phyloP scores from a whole-genome alignment of 306 rosid species.

The Comarum palustre region DNA sequence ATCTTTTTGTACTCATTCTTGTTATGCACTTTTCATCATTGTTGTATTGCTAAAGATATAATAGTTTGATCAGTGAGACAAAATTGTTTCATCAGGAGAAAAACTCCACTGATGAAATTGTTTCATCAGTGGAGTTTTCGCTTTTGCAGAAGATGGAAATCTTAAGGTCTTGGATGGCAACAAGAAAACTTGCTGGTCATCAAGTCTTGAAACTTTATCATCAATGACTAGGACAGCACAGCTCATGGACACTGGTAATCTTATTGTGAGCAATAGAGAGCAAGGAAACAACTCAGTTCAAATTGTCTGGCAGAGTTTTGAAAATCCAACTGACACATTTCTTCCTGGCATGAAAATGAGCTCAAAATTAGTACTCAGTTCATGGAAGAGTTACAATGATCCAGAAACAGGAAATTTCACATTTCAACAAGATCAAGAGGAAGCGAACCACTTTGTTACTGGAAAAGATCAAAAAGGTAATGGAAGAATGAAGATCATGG shows the following conservation, averaged over 20 bases:
- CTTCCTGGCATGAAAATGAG: slow-evolving; percentile 79
- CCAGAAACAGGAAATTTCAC: slow-evolving; percentile 71
- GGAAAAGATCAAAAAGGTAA: slow-evolving; percentile 67
- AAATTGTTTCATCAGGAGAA: slow-evolving; percentile 55
- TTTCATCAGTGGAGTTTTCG: slow-evolving; percentile 56
- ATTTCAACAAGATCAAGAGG: slow-evolving; percentile 56
- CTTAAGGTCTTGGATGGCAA: slow-evolving; percentile 48
- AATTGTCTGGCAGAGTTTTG: slow-evolving; percentile 68
- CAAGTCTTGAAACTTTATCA: slow-evolving; percentile 41
- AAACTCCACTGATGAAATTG: too few relatives aligned
- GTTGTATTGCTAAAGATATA: slow-evolving; percentile 48
- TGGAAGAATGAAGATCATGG: slow-evolving; percentile 70
- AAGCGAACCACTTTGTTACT: slow-evolving; percentile 47
- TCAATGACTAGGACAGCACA: slow-evolving; percentile 27
- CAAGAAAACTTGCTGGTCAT: slow-evolving; percentile 46
- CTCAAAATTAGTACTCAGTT: slow-evolving; percentile 45
- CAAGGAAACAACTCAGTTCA: slow-evolving; percentile 24
- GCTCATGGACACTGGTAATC: slow-evolving; percentile 66
- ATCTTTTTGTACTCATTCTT: slow-evolving; percentile 33
- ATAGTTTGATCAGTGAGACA: slow-evolving; percentile 37
- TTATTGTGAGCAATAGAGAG: slow-evolving; percentile 41
- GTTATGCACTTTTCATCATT: slow-evolving; percentile 25
- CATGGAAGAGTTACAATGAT: slow-evolving; percentile 61
- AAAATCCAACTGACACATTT: slow-evolving; percentile 69
- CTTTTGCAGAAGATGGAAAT: slow-evolving; percentile 57